phyloP scores from a whole-genome alignment of 208 protist genomes.

The Wallacemonas sp. region DNA sequence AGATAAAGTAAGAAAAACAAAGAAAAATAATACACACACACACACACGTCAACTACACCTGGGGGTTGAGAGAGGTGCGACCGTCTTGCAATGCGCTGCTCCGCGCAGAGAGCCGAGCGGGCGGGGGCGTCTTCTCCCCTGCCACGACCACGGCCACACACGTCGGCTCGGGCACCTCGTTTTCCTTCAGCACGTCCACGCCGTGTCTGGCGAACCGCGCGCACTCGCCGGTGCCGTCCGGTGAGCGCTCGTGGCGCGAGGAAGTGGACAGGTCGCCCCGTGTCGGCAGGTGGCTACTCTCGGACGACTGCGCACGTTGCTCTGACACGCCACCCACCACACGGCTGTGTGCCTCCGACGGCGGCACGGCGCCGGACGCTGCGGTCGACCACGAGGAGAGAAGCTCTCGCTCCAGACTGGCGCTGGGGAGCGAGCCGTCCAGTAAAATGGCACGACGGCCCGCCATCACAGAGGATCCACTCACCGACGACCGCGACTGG shows the following conservation, averaged over 20 bases:
- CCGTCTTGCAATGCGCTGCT: neutral
- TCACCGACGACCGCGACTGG: neutral
- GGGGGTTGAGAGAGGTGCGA: neutral
- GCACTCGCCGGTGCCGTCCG: too few species aligned
- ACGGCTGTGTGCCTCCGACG: too few species aligned
- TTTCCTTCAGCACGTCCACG: slow-evolving; percentile 6
- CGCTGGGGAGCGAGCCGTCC: neutral
- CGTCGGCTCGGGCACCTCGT: neutral
- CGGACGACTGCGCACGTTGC: too few species aligned
- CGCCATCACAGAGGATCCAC: neutral
- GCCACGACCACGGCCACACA: neutral
- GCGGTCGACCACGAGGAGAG: too few species aligned
- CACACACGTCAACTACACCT: too few species aligned
- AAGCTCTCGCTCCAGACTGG: neutral
- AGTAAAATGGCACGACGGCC: slow-evolving; percentile 3
- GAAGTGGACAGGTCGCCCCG: neutral
- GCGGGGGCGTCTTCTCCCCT: neutral
- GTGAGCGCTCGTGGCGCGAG: neutral
- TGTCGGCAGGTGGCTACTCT: neutral
- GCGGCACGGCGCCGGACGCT: too few species aligned
- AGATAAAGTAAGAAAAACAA: neutral
- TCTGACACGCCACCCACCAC: too few species aligned
- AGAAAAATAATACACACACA: neutral
- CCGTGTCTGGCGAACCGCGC: too few species aligned
- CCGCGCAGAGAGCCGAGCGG: neutral